Base-by-base conservation (phyloP, 352 stramenopile species). In the Phytophthora litchii region DNA sequence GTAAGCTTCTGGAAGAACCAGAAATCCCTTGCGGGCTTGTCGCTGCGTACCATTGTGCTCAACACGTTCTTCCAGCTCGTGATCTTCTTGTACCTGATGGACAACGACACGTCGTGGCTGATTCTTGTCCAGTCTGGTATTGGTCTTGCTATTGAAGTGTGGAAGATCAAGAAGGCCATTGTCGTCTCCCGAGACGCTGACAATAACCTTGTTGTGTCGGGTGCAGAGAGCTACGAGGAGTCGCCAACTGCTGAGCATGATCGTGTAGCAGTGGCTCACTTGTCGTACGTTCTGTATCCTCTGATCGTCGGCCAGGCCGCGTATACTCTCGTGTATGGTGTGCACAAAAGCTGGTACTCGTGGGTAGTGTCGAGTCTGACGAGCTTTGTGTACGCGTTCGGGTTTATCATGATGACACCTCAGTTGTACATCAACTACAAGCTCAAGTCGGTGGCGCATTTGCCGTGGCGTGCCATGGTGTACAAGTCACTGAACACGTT, bases 331-430 rank as follows among this genome's bases (percentile, higher is more conserved):
- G 64, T 96, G 35, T 96, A 96, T 56, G 84, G 95, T 38, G 83
- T 94, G 46, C 96, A 99, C 79, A 91, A 93, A 62, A 85, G 91
- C 43, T 99, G 97, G 96, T 99, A 99, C 75, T 97, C 87, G 44
- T 99, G 97, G 97, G 74, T 98, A 23, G 72, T 99, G 19, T 97
- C 89, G 55, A 98, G 89, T 21, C 84, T 98, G 17, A 99, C 96
- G 42, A 97, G 96, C 49, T 99, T 98, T 59, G 97, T 99, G 32
- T 99, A 99, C 68, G 95, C 96, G 56, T 99, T 99, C 69, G 97
- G 97, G n/a, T 99, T 99, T 67, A 97, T 99, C 67, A 98, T 98
- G 89, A 99, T 99, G 96, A 99, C 95, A 31, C 97, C 97, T 53
- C 97, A 99, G 76, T 64, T 99, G 13, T 99, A 98, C 71, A 98